phyloP scores from a whole-genome alignment of 257 asterid species.

The Ligustrum vulgare region DNA sequence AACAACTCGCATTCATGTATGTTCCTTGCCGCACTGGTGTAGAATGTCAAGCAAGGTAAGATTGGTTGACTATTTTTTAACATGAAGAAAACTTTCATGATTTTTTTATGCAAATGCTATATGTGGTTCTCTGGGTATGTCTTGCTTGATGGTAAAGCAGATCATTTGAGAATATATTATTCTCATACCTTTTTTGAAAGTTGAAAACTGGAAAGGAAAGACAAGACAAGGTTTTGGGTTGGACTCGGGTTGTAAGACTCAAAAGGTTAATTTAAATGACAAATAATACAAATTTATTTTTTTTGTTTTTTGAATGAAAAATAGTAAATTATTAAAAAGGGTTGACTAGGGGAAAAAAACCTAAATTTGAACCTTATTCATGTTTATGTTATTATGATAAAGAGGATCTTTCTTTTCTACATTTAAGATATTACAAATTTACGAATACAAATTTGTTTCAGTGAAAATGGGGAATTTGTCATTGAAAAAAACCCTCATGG shows the following conservation, averaged over 20 bases:
- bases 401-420: background rate
- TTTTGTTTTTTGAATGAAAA: background rate
- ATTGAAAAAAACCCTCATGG: background rate
- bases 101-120: slow-evolving; percentile 4
- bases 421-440: background rate
- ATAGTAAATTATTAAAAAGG: background rate
- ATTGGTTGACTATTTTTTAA: slow-evolving; percentile 1
- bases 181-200: background rate
- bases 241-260: background rate
- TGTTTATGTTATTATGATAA: background rate
- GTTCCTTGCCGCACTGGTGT: slow-evolving; percentile 71
- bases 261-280: background rate
- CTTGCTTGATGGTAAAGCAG: background rate
- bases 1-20: slow-evolving; percentile 74
- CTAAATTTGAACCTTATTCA: background rate
- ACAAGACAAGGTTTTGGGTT: background rate
- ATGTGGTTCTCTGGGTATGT: background rate
- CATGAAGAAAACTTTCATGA: background rate
- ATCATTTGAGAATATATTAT: background rate
- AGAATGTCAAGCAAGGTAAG: slow-evolving; percentile 88
- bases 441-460: background rate
- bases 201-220: background rate
- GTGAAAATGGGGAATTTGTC: background rate
- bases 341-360: background rate
- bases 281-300: background rate